Base-by-base conservation (phyloP, 2,329 filamentous ascomycete species). In the Aspergillus japonicus region DNA sequence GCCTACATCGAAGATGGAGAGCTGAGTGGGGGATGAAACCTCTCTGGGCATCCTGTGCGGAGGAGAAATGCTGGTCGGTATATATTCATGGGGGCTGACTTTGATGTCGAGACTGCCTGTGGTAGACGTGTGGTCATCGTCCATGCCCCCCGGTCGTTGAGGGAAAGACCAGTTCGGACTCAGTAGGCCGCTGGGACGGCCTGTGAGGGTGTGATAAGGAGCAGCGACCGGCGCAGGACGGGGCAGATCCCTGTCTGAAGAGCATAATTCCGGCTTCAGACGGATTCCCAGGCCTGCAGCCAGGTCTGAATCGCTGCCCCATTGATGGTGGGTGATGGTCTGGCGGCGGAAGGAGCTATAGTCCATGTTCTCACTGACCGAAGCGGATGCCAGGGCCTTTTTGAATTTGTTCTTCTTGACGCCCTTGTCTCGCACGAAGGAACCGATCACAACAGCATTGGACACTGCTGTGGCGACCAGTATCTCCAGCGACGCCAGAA, bases 251-350 rank as follows among this genome's bases (percentile, higher is more conserved):
- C 62, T 61, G 39, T 71, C 70, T 16, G 68, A 65, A 10, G 78
- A 78, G 47, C 78, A 71, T 53, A 87, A 72, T 16, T 83, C 80
- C 5, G 83, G 77, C 14, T 82, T 80, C 33, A 87, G 82, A 12
- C 89, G 85, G 44, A 94, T 85, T 7, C 94, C 93, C 3, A 96
- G 70, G 61, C 88, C 90, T 54, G 89, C 83, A 4, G 96, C 92
- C 1, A 98, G 84, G 71, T 98, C 92, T 70, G 96, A 92, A 68
- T 98, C 94, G 67, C 92, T 96, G 48, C 91, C 92, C 88, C 90
- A 94, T 58, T 90, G 86, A 53, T 85, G 84, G 61, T 87, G 78
- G 49, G 88, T 87, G 44, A 89, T 78, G 1, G 90, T 92, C 33
- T 72, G 68, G 39, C 76, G 73, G 47, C 77, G 72, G 2, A 73